Base-by-base conservation (phyloP, 805 yeast genomes). In the Danielia oregonensis region DNA sequence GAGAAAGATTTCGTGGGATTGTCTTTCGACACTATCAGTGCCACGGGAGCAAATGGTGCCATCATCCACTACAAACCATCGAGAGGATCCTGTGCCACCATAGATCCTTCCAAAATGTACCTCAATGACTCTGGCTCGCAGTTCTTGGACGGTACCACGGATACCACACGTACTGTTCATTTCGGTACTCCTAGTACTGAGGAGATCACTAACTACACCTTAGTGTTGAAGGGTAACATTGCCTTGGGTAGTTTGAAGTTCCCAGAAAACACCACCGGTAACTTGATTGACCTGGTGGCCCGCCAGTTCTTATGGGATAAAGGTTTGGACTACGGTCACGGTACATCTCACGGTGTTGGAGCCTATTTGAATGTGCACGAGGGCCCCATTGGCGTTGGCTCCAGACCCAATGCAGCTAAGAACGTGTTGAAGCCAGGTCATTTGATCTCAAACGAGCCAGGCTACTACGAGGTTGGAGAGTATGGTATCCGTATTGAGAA, bases 1-100 rank as follows among this genome's bases (percentile, higher is more conserved):
- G 76, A 71, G 38, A 59, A 65, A 25, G 61, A 72, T 42, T 78
- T 73, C 49, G 70, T 63, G 14, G 93, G 89, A 0, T 70, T 78
- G 29, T 79, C 87, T 3, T 84, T 84, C 56, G 79, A 76, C 31
- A 83, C 93, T 0, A 83, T 84, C 30, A 77, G 86, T 33, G 76
- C 88, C 4, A 69, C 86, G 1, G 93, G 91, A 1, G 67, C 86
- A 9, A 84, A 83, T 54, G 85, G 86, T 6, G 85, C 93, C 2
- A 66, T 84, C 19, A 81, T 85, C 40, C 94, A 85, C 55, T 85
- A 85, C 54, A 63, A 77, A 26, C 93, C 94, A 4, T 47, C 54
- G 9, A 53, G 57, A 32, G 63, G 63, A 3, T 51, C 56, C 8
- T 66, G 72, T 39, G 48, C 74, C 5, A 56, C 69, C 6, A 76